Evolutionary conservation across 345 rosid genomes (phyloP), one percentile per base, ranked within the genome.

Genomic region (Salix dunnii): DNA sequence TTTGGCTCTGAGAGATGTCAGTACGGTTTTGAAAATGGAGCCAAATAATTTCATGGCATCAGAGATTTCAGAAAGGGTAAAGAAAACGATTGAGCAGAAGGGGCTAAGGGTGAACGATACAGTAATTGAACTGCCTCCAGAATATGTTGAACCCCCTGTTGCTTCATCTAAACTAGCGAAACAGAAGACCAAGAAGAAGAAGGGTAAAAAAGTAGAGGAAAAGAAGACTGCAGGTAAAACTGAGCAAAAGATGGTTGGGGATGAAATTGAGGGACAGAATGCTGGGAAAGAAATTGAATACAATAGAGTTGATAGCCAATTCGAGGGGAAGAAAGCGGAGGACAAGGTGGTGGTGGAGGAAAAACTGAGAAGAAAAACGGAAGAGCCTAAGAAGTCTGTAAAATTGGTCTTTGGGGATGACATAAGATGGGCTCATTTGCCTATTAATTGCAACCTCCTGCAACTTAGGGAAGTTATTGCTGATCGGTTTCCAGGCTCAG

Each of bases 381-480:
- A 76, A 7, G 82, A 60, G 70, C 88, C 83, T 28, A 88, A 85
- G 82, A 93, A 83, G 83, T 82, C 74, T 69, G 88, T 93, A 65
- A 93, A 95, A 80, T 82, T 95, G 80, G 86, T 93, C 74, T 88
- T 83, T 17, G 90, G 88, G 64, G 93, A 95, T 51, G 99, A 95
- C 74, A 88, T 93, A 76, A 90, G 98, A 82, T 80, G 85, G 84
- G 97, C 93, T 77, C 86, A 88, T 80, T 60, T 93, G 76, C 97
- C 97, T 49, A 62, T 74, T 71, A 84, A 87, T 55, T 93, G 93
- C 84, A 91, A 85, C 85, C 92, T 95, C 69, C 77, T 82, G 68
- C 88, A 90, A 65, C 88, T 93, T 17, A 88, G 91, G 82, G 91
- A 93, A 81, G 88, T 88, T 46, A 86, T 95, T 79, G 78, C 71